A percentile compares a stretch with the other conserved stretches of the same genome.
phyloP scores from a whole-genome alignment of 2,329 filamentous ascomycete species.

The Hypoxylon sp. region DNA sequence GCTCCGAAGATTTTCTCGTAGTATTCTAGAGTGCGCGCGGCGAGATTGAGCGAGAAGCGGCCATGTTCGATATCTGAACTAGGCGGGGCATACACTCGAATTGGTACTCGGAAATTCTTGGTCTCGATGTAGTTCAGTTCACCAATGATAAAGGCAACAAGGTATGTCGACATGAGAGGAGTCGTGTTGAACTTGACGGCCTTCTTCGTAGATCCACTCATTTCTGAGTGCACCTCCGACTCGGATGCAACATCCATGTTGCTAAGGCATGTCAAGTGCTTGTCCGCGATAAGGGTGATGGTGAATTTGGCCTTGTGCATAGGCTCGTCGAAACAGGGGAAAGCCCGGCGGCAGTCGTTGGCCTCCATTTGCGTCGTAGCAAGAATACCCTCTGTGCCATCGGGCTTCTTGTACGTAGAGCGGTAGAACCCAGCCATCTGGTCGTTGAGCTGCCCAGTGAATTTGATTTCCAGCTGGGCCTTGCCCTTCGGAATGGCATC shows the following conservation, averaged over 20 bases:
- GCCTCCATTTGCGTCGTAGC: conserved; percentile 97
- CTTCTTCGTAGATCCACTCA: conserved; percentile 78
- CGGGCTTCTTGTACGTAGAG: conserved; percentile 88
- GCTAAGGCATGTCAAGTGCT: conserved; percentile 90
- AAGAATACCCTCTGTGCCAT: conserved; percentile 85
- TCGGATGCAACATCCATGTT: conserved; percentile 96
- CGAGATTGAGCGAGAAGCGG: conserved; percentile 89
- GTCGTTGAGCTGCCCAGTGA: conserved; percentile 85
- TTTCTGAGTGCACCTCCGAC: conserved; percentile 76
- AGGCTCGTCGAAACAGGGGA: conserved; percentile 97
- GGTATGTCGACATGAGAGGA: conserved; percentile 95
- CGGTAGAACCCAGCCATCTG: conserved; percentile 99
- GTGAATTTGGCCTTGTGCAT: conserved; percentile 94
- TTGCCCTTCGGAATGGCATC: conserved; percentile 81
- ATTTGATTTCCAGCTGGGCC: conserved; percentile 82
- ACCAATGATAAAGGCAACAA: conserved; percentile 93
- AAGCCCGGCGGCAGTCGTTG: conserved; percentile 91
- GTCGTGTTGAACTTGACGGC: conserved; percentile 93
- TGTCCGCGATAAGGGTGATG: conserved; percentile 90
- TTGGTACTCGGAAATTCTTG: conserved; percentile 89
- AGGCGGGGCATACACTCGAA: conserved; percentile 93
- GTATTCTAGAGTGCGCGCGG: conserved; percentile 89
- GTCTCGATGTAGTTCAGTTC: conserved; percentile 96
- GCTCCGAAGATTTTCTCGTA: conserved; percentile 96
- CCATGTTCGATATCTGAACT: conserved; percentile 93